A percentile compares a stretch with the other conserved stretches of the same genome.
phyloP scores from a whole-genome alignment of 2,329 filamentous ascomycete genomes.

The Ampelomyces quisqualis region DNA sequence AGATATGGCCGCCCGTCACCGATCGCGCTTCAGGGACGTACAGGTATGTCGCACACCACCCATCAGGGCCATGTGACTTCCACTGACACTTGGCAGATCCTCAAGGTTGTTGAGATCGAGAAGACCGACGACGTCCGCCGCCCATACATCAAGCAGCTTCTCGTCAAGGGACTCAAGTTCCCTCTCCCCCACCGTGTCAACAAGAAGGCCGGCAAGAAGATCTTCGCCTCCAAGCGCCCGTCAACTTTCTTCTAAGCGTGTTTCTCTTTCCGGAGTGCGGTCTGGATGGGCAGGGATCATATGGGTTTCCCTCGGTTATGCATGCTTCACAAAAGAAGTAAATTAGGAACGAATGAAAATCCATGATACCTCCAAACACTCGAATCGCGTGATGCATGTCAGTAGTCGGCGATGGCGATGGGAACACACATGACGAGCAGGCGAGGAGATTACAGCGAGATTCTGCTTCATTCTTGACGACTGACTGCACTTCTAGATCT shows the following conservation, averaged over 20 bases:
- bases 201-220: conserved; percentile 80
- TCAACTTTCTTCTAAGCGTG: conserved; percentile 90
- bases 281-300: conserved; percentile 42
- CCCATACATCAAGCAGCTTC: conserved; percentile 99
- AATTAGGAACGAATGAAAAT: conserved; percentile 49
- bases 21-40: conserved; percentile 95
- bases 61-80: background rate
- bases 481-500: conserved; percentile 22
- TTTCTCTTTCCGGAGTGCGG: conserved; percentile 45
- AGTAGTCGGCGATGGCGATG: background rate
- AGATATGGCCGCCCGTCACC: conserved; percentile 99
- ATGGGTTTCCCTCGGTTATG: conserved; percentile 45
- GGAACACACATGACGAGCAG: background rate
- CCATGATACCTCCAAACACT: conserved; percentile 39
- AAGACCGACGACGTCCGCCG: conserved; percentile 93
- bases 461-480: background rate
- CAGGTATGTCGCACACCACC: conserved; percentile 68
- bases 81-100: conserved; percentile 63
- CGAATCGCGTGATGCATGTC: conserved; percentile 23
- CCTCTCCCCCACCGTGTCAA: conserved; percentile 94
- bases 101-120: conserved; percentile 96
- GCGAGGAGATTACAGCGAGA: background rate
- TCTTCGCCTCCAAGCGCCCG: conserved; percentile 90
- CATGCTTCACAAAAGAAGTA: conserved; percentile 47
- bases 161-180: conserved; percentile 94